phyloP scores from a whole-genome alignment of 306 rosid species.

The Glycyrrhiza uralensis region DNA sequence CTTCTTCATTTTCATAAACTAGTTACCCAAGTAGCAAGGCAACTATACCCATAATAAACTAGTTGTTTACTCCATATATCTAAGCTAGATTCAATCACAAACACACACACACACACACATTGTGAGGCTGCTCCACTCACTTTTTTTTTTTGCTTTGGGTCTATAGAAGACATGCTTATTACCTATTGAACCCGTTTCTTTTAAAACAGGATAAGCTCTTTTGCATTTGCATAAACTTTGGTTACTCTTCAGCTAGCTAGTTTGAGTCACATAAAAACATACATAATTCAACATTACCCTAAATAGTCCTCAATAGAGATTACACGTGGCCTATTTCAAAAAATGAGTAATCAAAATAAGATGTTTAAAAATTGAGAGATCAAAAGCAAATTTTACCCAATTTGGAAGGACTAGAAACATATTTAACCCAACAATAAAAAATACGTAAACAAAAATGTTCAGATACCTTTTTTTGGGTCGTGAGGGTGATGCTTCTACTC shows the following conservation, averaged over 20 bases:
- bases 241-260: background rate
- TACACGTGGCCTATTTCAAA: too few relatives aligned
- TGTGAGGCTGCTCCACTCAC: background rate
- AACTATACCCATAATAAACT: background rate
- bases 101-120: background rate
- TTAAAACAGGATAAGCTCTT: background rate
- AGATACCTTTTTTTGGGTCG: conserved; percentile 49
- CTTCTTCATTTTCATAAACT: background rate
- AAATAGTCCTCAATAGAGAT: too few relatives aligned
- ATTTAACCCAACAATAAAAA: background rate
- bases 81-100: background rate
- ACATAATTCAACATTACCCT: too few relatives aligned
- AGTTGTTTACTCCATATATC: background rate
- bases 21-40: conserved; percentile 6
- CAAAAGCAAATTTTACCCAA: too few relatives aligned
- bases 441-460: background rate
- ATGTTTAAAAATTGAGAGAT: too few relatives aligned
- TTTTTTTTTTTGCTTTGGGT: background rate
- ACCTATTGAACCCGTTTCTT: background rate
- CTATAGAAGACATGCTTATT: background rate
- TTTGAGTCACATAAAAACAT: background rate
- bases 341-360: too few relatives aligned
- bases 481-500: conserved; percentile 35
- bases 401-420: too few relatives aligned
- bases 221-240: too few relatives aligned